A percentile compares a stretch with the other conserved stretches of the same genome.
phyloP scores from a whole-genome alignment of 768 basidiomycete genomes.

The Obba rivulosa region DNA sequence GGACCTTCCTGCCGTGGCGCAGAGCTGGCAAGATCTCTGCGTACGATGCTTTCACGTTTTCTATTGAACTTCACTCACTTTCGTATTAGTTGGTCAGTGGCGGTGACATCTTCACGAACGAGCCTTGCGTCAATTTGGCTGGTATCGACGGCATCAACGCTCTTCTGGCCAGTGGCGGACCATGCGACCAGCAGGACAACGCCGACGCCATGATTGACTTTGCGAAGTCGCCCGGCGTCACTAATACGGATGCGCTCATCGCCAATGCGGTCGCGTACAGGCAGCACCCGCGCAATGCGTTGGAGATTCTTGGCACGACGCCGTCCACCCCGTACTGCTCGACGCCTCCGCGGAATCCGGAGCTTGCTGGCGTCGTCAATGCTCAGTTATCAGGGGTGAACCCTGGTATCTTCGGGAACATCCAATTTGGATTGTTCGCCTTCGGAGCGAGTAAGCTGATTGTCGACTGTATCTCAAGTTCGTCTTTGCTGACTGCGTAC shows the following conservation, averaged over 20 bases:
- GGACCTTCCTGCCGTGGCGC: conserved; percentile 33
- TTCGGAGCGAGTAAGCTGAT: conserved; percentile 37
- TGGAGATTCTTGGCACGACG: conserved; percentile 36
- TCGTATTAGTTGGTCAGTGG: conserved; percentile 26
- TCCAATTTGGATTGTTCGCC: conserved; percentile 39
- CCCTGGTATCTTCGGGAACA: conserved; percentile 48
- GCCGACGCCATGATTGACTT: conserved; percentile 48
- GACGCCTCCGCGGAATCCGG: conserved; percentile 43
- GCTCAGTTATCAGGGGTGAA: conserved; percentile 50
- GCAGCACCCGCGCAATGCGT: conserved; percentile 37
- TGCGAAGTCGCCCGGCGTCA: conserved; percentile 38
- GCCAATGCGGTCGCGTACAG: conserved; percentile 38
- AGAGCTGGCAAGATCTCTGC: conserved; percentile 43
- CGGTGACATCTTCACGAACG: conserved; percentile 33
- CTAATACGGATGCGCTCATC: conserved; percentile 35
- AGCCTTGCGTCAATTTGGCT: conserved; percentile 38
- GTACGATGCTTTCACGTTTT: background rate
- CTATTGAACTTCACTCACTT: background rate
- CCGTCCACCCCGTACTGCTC: conserved; percentile 52
- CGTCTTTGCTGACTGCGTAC: background rate
- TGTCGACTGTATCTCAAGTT: background rate
- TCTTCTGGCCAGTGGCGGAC: conserved; percentile 38
- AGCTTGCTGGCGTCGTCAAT: conserved; percentile 46
- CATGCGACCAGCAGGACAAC: conserved; percentile 44
- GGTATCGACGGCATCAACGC: conserved; percentile 37